phyloP scores from a whole-genome alignment of 352 stramenopile genomes.

The Phytopythium sindhum region DNA sequence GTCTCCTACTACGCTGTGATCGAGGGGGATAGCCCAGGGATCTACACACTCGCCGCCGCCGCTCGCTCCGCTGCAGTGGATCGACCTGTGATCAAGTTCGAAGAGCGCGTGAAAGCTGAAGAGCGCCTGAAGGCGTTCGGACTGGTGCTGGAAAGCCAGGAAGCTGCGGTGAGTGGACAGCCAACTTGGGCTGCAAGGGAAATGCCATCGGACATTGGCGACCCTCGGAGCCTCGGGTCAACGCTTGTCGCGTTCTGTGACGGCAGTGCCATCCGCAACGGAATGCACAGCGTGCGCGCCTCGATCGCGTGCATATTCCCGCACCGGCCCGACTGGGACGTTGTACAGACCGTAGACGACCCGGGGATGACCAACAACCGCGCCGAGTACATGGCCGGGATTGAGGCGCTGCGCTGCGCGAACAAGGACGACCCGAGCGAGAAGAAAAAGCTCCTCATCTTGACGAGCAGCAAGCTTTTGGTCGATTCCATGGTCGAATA shows the following conservation, averaged over 20 bases:
- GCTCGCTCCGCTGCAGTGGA: too few relatives aligned
- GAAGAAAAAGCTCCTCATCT: conserved; percentile 8
- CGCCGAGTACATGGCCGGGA: conserved; percentile 8
- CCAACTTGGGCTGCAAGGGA: neutral
- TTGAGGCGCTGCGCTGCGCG: conserved; percentile 8
- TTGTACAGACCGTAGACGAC: conserved; percentile 3
- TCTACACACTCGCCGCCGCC: too few relatives aligned
- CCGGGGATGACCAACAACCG: conserved; percentile 7
- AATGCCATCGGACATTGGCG: neutral
- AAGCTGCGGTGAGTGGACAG: neutral
- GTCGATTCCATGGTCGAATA: conserved; percentile 9
- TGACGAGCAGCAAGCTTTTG: conserved; percentile 15
- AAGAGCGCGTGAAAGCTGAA: too few relatives aligned
- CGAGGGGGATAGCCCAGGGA: too few relatives aligned
- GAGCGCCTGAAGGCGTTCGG: too few relatives aligned
- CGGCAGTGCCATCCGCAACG: conserved; percentile 9
- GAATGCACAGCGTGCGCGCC: neutral
- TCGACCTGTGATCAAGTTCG: too few relatives aligned
- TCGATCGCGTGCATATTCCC: conserved; percentile 14
- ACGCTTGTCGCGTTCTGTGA: conserved; percentile 14
- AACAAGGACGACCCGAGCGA: conserved; percentile 4
- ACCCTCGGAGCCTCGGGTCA: neutral
- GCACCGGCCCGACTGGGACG: conserved; percentile 5
- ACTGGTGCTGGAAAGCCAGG: neutral
- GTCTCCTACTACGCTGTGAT: too few relatives aligned